Evolutionary conservation across 768 basidiomycete species (phyloP).

Genomic region (Lactarius sp.): DNA sequence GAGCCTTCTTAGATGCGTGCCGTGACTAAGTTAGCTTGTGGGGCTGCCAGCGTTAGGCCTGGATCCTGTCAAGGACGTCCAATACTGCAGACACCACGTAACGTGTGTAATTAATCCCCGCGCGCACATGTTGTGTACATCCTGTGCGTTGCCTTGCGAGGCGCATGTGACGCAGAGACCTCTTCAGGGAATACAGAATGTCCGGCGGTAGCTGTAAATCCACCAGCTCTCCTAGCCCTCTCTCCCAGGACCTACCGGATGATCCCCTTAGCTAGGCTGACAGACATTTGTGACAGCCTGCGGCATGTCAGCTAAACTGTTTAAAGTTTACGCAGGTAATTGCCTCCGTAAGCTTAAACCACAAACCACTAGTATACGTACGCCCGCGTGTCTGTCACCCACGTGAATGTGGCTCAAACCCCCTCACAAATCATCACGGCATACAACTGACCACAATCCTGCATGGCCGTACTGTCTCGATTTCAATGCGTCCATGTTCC

Average conservation of each 20-base stretch:
- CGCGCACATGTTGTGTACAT: background rate
- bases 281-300: background rate
- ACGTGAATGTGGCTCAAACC: no score
- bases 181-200: background rate
- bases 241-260: background rate
- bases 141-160: background rate
- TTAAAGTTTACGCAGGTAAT: background rate
- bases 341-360: no score
- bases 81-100: no score
- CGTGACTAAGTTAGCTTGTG: background rate
- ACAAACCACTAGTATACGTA: no score
- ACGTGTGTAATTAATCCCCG: slow-evolving; percentile 1
- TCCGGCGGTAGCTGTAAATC: background rate
- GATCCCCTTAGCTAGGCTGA: background rate
- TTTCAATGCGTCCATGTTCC: background rate
- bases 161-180: background rate
- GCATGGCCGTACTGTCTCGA: background rate
- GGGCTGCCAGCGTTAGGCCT: background rate
- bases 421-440: background rate
- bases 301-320: background rate
- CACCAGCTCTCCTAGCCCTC: background rate
- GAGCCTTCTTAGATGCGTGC: background rate
- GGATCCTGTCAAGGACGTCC: background rate
- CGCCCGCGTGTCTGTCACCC: background rate
- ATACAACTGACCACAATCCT: background rate